phyloP scores from a whole-genome alignment of 768 basidiomycete genomes.

The Boletus sp. region DNA sequence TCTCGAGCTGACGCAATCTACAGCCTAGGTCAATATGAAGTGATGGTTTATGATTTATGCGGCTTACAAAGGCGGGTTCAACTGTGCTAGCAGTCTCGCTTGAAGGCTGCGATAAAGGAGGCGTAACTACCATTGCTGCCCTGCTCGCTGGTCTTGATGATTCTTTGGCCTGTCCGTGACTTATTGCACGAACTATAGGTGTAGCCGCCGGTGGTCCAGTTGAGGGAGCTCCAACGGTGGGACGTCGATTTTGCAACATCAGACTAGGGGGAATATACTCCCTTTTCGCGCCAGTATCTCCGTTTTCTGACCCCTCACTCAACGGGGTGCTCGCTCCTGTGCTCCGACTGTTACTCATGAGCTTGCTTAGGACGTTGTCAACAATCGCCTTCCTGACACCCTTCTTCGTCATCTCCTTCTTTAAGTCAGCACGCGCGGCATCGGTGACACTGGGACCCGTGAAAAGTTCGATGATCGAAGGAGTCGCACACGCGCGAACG shows the following conservation, averaged over 20 bases:
- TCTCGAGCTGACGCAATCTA: slow-evolving; percentile 85
- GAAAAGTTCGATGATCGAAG: slow-evolving; percentile 81
- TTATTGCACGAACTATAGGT: slow-evolving; percentile 42
- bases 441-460: slow-evolving; percentile 79
- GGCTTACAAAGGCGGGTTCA: slow-evolving; percentile 66
- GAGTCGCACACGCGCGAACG: slow-evolving; percentile 83
- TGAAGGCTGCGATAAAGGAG: slow-evolving; percentile 40
- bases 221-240: slow-evolving; percentile 36
- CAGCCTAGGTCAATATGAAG: not conserved
- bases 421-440: slow-evolving; percentile 87
- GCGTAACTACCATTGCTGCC: slow-evolving; percentile 42
- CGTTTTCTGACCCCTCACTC: slow-evolving; percentile 62
- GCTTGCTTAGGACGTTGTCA: slow-evolving; percentile 70
- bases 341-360: slow-evolving; percentile 45
- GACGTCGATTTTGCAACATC: slow-evolving; percentile 50
- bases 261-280: slow-evolving; percentile 78
- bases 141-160: slow-evolving; percentile 59
- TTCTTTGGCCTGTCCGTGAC: slow-evolving; percentile 49
- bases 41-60: not conserved
- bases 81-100: slow-evolving; percentile 46
- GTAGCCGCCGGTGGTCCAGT: slow-evolving; percentile 24
- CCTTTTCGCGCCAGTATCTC: slow-evolving; percentile 34
- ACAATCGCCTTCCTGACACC: slow-evolving; percentile 84
- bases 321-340: slow-evolving; percentile 41
- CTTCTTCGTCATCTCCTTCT: slow-evolving; percentile 86